Base-by-base conservation (phyloP, 371 early-diverging fungal genomes). In the Parasitella parasitica region DNA sequence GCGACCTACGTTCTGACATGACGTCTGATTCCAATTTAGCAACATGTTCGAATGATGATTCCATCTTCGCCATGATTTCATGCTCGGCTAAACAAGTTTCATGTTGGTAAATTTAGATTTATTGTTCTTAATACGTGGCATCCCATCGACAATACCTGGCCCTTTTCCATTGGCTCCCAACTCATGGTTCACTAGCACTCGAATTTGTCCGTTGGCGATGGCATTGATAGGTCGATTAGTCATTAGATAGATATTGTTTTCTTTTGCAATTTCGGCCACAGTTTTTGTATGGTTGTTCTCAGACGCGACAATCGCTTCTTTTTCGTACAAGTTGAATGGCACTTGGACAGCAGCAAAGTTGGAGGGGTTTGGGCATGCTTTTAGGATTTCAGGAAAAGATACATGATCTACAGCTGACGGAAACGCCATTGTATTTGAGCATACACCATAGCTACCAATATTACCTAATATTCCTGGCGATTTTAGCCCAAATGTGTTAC, bases 291-390 rank as follows among this genome's bases (percentile, higher is more conserved):
- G 53, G 37, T 51, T 32, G 26, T 67, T 20, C 27, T 36, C 60
- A 50, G 36, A 24, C 6, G 52, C 35, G 12, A 75, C 28, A 28
- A 86, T 64, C 1, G 83, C 80, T 51, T 89, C 86, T 5, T 84
- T 78, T 61, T 93, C 93, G 79, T 86, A 91, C 36, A 93, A n/a
- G 60, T 93, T 93, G 55, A 91, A 80, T 0, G 93, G 93, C 34
- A 80, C 82, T 62, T 91, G 76, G 12, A 89, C 71, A 3, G 89
- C 88, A 28, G 82, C 72, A 59, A 91, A 85, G 57, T 90, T 80
- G 3, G 77, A 67, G 5, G 57, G 57, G 12, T 76, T 69, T 35
- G 70, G 54, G 59, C 82, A 76, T 15, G 80, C 69, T 22, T 64
- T 26, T 9, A 75, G 53, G 3, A 76, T 57, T 27, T 68, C 50